phyloP scores from a whole-genome alignment of 768 basidiomycete species.

The Gyrodon lividus region DNA sequence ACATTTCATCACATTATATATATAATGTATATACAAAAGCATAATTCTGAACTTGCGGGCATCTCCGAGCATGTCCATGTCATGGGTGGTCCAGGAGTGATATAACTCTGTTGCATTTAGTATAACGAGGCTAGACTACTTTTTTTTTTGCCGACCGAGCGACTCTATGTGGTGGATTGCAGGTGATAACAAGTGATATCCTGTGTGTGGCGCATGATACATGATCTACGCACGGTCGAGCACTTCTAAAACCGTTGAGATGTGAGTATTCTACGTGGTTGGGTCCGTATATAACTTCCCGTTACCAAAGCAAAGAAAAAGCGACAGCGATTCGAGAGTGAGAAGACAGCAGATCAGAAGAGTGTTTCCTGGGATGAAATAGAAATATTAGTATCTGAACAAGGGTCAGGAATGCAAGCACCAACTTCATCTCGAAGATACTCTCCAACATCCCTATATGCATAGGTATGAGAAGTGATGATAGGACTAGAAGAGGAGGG shows the following conservation, averaged over 20 bases:
- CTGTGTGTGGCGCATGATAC: neutral
- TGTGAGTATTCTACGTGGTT: conserved; percentile 6
- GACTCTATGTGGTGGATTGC: neutral
- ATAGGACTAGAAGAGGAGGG: neutral
- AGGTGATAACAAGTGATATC: neutral
- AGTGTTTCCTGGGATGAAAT: conserved; percentile 64
- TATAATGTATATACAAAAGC: no score
- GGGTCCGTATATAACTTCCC: conserved; percentile 15
- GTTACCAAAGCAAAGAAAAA: conserved; percentile 19
- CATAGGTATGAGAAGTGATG: conserved; percentile 6
- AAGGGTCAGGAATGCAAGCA: conserved; percentile 1
- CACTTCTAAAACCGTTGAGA: conserved; percentile 43
- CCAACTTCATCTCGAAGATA: conserved; percentile 93
- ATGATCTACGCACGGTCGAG: conserved; percentile 32
- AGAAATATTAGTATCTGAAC: conserved; percentile 13
- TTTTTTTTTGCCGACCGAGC: conserved; percentile 22
- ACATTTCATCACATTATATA: no score
- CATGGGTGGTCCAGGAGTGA: neutral
- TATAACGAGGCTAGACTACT: conserved; percentile 27
- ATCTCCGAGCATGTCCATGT: no score
- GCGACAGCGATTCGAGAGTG: conserved; percentile 1
- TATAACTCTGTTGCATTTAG: conserved; percentile 1
- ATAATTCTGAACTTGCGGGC: no score
- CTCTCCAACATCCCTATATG: conserved; percentile 88
- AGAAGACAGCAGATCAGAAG: conserved; percentile 47